Conservation (phyloP, 192 early-diverging fungal genomes). For the Coemansia sp. region DNA sequence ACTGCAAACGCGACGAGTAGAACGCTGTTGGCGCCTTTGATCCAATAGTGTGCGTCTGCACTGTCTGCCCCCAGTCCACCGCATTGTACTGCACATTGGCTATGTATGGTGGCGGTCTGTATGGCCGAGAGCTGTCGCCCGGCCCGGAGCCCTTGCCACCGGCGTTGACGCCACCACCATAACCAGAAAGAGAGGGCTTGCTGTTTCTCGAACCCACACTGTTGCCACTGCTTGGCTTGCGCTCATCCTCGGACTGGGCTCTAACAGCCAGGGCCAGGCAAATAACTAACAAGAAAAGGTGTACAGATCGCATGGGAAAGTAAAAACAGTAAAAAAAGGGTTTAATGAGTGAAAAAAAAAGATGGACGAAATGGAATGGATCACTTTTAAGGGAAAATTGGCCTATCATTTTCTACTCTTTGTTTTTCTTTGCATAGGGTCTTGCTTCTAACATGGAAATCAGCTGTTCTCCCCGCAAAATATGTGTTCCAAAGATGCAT, state of each 20-base stretch:
- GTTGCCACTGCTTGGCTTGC: constrained; percentile 21
- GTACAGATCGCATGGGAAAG: constrained; percentile 14
- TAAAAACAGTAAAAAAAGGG: background rate
- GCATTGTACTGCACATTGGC: constrained; percentile 32
- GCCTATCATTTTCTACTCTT: background rate
- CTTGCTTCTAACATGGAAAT: background rate
- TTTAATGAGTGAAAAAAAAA: background rate
- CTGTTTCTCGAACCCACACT: constrained; percentile 17
- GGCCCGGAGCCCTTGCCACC: constrained; percentile 35
- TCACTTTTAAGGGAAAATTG: too few relatives aligned
- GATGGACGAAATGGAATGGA: background rate
- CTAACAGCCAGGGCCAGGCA: constrained; percentile 19
- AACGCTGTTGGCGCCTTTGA: constrained; percentile 32
- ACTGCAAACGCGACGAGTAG: constrained; percentile 37
- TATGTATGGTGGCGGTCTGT: constrained; percentile 41
- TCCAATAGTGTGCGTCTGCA: constrained; percentile 23
- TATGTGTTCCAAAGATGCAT: background rate
- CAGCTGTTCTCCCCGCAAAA: background rate
- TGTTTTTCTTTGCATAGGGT: background rate
- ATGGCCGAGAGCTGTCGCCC: constrained; percentile 28
- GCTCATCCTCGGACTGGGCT: constrained; percentile 6
- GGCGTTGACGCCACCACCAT: constrained; percentile 42
- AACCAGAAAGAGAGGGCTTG: constrained; percentile 21
- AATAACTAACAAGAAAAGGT: constrained; percentile 19
- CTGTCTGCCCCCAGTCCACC: constrained; percentile 35